Base-by-base conservation (phyloP, 2,329 filamentous ascomycete species). In the Colletotrichum sp. region DNA sequence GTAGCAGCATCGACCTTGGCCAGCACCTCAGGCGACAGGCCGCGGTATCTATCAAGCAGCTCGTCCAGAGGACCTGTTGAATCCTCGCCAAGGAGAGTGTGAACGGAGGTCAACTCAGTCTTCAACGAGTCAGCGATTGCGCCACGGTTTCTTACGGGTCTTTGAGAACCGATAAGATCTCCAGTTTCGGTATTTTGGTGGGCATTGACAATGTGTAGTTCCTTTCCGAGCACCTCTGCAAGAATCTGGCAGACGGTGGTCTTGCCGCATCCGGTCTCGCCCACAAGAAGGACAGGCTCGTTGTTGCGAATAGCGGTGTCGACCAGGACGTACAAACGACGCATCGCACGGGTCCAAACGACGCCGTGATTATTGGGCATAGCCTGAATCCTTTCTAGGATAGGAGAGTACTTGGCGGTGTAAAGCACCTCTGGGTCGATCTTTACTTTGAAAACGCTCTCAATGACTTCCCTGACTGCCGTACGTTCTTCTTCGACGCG, bases 121-220 rank as follows among this genome's bases (percentile, higher is more conserved):
- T 88, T 87, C 34, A 99, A 86, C 2, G 91, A 84, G 32, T 94
- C 91, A 44, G 95, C 87, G 39, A 98, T 92, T 2, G 92, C 92
- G 16, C 93, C 92, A 57, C 96, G 92, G 83, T 99, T 99, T 78
- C 98, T 91, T 27, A 99, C 92, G 5, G 97, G 97, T 76, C 97
- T 89, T 84, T 99, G 97, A 5, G 97, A 97, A 78, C 97, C 97
- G 79, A 99, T 99, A 13, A 99, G 89, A 84, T 99, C 97, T 19
- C 97, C 96, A 0, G 98, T 99, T 84, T 99, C 98, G 0, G 97
- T 96, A 79, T 99, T 99, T 80, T 99, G 96, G 84, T 99, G 98
- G 4, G 98, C 97, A 82, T 99, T 99, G 81, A 99, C 94, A 79
- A 96, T 97, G 79, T 96, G 93, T 52, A 99, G 87, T 78, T 95